Evolutionary conservation across 2,329 filamentous ascomycete species (phyloP), one percentile per base, ranked within the genome.

Genomic region (Pseudocercospora eumusae): DNA sequence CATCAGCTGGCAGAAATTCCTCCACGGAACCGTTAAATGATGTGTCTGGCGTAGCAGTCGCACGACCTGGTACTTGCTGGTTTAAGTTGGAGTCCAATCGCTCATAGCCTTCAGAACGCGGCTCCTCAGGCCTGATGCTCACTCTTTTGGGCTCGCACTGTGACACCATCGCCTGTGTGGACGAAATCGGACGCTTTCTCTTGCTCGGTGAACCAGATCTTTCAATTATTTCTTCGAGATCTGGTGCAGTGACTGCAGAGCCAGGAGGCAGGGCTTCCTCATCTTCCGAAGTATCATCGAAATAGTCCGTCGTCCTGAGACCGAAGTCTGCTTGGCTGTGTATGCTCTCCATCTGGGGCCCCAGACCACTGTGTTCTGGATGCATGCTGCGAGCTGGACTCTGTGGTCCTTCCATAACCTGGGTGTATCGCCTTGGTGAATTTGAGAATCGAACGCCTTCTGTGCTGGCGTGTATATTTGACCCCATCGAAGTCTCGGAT

Each of bases 361-460:
- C 28, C 15, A 36, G 28, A 36, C 57, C 61, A 50, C 60, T 62
- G 21, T 70, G 66, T 33, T 72, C 67, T 20, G 75, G 70, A 62
- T 71, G 70, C n/a, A 77, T 65, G 62, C 74, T 76, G 47, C 69
- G 69, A 6, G 70, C 71, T 11, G 75, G 75, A 67, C 75, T 76
- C 15, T 60, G 64, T 18, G 73, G 58, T 27, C 65, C 66, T 25
- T 71, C 63, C 20, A 73, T 71, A 20, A 77, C 64, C 42, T 66
- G 64, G 18, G 75, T 74, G 56, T 73, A 74, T 31, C 73, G 62
- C 64, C 70, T 63, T 40, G 74, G 74, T 21, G 73, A 75, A 25
- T 71, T 68, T 13, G 72, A 74, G 9, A 72, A 62, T 18, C 72
- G 66, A 23, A 73, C 64, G 7, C 23, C 57, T 49, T 49, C 52